phyloP scores from a whole-genome alignment of 1,284 basidiomycete species.

The Moesziomyces aphidis region DNA sequence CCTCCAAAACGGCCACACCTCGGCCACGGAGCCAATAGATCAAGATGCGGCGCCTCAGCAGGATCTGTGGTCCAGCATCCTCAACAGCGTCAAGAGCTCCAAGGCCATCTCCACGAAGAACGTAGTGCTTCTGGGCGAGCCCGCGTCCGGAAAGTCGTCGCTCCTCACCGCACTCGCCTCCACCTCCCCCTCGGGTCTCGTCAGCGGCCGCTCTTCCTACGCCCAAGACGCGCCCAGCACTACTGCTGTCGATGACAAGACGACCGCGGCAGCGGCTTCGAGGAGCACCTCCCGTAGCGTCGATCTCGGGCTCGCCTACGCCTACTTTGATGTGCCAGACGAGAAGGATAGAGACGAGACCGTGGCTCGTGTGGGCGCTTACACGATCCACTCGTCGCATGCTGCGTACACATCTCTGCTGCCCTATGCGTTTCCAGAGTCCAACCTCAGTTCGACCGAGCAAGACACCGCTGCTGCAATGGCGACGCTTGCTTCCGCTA shows the following conservation, averaged over 20 bases:
- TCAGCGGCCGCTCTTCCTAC: conserved; percentile 24
- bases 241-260: conserved; percentile 3
- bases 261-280: neutral
- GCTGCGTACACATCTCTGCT: conserved; percentile 80
- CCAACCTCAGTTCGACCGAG: conserved; percentile 55
- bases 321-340: conserved; percentile 61
- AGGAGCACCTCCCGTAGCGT: neutral
- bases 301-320: conserved; percentile 58
- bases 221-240: neutral
- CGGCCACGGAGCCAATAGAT: conserved; percentile 2
- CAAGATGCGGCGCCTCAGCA: conserved; percentile 13
- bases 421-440: conserved; percentile 82
- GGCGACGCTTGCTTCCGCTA: conserved; percentile 28
- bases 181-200: conserved; percentile 67
- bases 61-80: conserved; percentile 89
- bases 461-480: conserved; percentile 23
- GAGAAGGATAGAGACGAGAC: conserved; percentile 59
- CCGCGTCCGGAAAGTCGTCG: conserved; percentile 80
- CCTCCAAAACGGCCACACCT: neutral
- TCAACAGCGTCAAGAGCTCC: conserved; percentile 85
- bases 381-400: conserved; percentile 84
- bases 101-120: conserved; percentile 87
- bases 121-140: conserved; percentile 79
- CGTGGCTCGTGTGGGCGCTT: conserved; percentile 76
- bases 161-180: conserved; percentile 74